A percentile compares a stretch with the other conserved stretches of the same genome.
phyloP scores from a whole-genome alignment of 2,329 filamentous ascomycete genomes.

The Ceratocystis ficicola region DNA sequence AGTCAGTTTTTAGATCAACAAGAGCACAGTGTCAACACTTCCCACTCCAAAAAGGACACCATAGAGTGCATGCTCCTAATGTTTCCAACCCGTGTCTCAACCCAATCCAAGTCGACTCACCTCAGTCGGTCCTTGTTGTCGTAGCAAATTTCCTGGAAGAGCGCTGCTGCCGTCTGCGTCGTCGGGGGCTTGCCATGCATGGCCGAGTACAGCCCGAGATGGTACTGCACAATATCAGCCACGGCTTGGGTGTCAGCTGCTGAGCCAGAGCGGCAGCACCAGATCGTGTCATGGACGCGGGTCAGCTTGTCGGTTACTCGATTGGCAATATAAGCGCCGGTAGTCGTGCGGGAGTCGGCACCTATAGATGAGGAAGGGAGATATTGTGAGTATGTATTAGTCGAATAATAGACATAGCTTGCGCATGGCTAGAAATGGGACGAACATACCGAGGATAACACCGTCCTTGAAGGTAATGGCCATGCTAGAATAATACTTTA shows the following conservation, averaged over 20 bases:
- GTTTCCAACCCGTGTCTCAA: not conserved
- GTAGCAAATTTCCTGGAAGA: constrained; percentile 98
- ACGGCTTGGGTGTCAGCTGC: constrained; percentile 96
- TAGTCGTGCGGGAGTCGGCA: constrained; percentile 94
- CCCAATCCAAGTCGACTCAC: constrained; percentile 40
- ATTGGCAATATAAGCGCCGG: constrained; percentile 96
- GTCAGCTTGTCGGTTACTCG: constrained; percentile 99
- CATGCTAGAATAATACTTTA: constrained; percentile 52
- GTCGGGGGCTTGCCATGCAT: constrained; percentile 81
- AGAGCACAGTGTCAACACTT: too few species aligned
- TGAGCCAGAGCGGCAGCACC: constrained; percentile 97
- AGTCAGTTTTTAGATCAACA: not conserved
- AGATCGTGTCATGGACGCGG: constrained; percentile 96
- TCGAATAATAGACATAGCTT: too few species aligned
- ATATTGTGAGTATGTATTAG: not conserved
- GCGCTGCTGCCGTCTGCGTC: constrained; percentile 84
- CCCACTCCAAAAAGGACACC: not conserved
- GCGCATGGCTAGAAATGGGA: constrained; percentile 10
- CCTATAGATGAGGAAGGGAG: constrained; percentile 36
- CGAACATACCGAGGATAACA: constrained; percentile 65
- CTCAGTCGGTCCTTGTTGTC: constrained; percentile 88
- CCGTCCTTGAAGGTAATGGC: constrained; percentile 98
- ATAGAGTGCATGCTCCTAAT: not conserved
- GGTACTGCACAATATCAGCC: constrained; percentile 94
- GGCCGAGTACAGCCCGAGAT: constrained; percentile 84